phyloP scores from a whole-genome alignment of 768 basidiomycete species.

The Lactarius sp. region DNA sequence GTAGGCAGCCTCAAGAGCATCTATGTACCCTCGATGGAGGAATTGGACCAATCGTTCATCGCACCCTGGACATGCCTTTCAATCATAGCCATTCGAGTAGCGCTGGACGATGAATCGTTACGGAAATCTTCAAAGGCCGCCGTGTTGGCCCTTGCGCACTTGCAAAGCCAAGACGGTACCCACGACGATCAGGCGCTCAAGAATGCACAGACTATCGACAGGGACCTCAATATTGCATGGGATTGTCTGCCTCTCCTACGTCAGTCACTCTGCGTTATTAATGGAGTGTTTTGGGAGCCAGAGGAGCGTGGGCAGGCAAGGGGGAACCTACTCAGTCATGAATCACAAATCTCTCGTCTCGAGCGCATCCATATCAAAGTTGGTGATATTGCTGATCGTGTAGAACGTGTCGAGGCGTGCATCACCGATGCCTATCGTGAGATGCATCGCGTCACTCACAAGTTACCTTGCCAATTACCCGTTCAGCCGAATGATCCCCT shows the following conservation, averaged over 20 bases:
- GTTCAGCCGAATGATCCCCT: too few relatives aligned
- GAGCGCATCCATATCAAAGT: background rate
- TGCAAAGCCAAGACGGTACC: background rate
- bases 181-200: background rate
- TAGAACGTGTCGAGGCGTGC: too few relatives aligned
- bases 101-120: background rate
- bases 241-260: background rate
- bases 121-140: background rate
- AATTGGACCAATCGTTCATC: background rate
- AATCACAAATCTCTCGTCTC: background rate
- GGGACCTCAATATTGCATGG: background rate
- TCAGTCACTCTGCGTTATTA: background rate
- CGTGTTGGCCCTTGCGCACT: background rate
- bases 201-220: background rate
- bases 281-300: too few relatives aligned
- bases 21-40: background rate
- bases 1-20: conserved; percentile 1
- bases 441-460: too few relatives aligned
- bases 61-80: background rate
- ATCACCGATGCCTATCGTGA: too few relatives aligned
- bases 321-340: background rate
- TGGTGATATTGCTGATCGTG: background rate
- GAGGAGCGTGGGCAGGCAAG: background rate
- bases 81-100: background rate
- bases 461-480: too few relatives aligned